phyloP scores from a whole-genome alignment of 2,329 filamentous ascomycete genomes.

The Elsinoe necatrix region DNA sequence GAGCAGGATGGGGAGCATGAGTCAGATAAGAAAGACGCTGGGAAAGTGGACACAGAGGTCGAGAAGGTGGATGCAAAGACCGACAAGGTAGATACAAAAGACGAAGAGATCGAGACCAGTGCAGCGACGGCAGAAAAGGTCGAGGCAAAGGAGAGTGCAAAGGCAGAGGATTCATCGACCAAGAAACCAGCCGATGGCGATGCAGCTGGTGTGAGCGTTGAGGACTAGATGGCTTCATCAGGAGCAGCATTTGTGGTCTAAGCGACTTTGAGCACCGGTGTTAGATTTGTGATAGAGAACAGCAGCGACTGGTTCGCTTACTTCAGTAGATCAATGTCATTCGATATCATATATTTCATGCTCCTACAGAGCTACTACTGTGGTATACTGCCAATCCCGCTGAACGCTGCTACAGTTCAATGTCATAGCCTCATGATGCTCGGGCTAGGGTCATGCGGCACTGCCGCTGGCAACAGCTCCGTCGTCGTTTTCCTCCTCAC shows the following conservation, averaged over 20 bases:
- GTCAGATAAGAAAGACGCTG: slow-evolving; percentile 18
- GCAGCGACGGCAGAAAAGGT: not conserved
- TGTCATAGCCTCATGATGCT: not conserved
- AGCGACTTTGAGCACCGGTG: not conserved
- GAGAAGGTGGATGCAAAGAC: slow-evolving; percentile 20
- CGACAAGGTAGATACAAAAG: slow-evolving; percentile 12
- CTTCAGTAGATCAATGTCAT: not conserved
- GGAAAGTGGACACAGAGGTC: slow-evolving; percentile 19
- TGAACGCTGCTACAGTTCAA: not conserved
- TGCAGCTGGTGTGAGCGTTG: slow-evolving; percentile 31
- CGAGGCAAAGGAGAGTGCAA: slow-evolving; percentile 18
- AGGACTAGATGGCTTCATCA: slow-evolving; percentile 24
- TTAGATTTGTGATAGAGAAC: not conserved
- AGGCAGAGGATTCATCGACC: slow-evolving; percentile 19
- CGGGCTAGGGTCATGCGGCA: not conserved
- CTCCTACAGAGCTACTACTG: not conserved
- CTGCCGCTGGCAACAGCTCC: not conserved
- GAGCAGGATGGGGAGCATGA: slow-evolving; percentile 24
- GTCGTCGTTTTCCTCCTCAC: not conserved
- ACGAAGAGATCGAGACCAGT: not conserved
- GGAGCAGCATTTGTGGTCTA: not conserved
- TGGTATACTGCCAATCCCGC: not conserved
- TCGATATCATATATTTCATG: not conserved
- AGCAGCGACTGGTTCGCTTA: slow-evolving; percentile 1
- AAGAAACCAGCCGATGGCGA: slow-evolving; percentile 25